Evolutionary conservation across 108 stramenopile species (phyloP).

Genomic region (Cylindrotheca closterium): DNA sequence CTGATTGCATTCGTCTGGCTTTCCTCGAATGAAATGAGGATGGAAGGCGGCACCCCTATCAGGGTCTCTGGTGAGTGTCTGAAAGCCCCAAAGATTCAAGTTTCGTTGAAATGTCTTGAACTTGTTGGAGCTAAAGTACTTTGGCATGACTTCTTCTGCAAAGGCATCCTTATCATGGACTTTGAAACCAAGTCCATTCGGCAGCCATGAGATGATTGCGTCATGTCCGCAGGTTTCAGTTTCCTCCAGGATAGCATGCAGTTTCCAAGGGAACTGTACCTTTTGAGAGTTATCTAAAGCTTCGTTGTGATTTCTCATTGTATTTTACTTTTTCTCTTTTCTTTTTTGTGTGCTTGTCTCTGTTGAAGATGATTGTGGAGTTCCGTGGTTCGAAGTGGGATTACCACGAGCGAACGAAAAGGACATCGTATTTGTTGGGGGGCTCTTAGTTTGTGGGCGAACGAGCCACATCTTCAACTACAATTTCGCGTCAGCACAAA

Average conservation of each 20-base stretch:
- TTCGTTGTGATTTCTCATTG: too few species aligned
- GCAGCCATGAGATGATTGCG: slow-evolving; percentile 49
- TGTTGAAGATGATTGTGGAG: too few species aligned
- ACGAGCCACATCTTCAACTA: too few species aligned
- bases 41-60: slow-evolving; percentile 28
- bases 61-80: slow-evolving; percentile 2
- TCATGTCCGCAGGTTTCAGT: not conserved
- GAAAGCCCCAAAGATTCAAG: slow-evolving; percentile 28
- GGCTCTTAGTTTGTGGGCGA: too few species aligned
- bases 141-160: slow-evolving; percentile 52
- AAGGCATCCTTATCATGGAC: slow-evolving; percentile 50
- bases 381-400: too few species aligned
- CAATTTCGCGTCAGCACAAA: too few species aligned
- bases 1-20: slow-evolving; percentile 5
- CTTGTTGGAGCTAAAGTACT: slow-evolving; percentile 73
- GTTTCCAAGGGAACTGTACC: slow-evolving; percentile 15
- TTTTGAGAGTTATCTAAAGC: too few species aligned
- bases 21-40: slow-evolving; percentile 9
- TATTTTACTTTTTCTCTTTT: too few species aligned
- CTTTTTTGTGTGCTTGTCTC: too few species aligned
- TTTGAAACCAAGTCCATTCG: slow-evolving; percentile 44
- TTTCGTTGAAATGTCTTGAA: slow-evolving; percentile 75
- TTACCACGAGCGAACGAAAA: too few species aligned
- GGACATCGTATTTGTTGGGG: too few species aligned
- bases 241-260: slow-evolving; percentile 15